Conservation (phyloP, 208 protist species). For the Leishmania guyanensis region DNA sequence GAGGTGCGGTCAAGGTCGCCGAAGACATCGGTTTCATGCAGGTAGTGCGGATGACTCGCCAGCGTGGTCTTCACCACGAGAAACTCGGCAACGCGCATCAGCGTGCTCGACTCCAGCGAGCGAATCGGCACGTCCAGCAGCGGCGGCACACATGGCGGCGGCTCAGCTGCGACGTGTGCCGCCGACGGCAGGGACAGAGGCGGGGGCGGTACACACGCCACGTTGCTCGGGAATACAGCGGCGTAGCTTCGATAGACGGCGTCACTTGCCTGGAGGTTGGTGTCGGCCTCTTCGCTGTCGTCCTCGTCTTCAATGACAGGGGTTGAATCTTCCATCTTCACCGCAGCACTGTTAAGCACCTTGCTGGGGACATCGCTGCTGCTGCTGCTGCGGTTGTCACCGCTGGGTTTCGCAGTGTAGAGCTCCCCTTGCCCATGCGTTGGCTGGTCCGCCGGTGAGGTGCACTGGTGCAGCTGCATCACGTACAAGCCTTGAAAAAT, state of each 20-base stretch:
- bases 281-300: background rate
- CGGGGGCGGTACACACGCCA: conserved; percentile 15
- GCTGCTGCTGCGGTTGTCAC: background rate
- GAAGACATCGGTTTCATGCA: conserved; percentile 36
- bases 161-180: background rate
- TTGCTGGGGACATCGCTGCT: background rate
- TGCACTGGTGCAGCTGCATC: conserved; percentile 30
- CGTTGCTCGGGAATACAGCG: conserved; percentile 14
- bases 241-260: conserved; percentile 28
- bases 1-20: conserved; percentile 35
- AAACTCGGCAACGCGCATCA: conserved; percentile 46
- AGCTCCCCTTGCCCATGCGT: background rate
- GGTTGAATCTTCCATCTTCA: background rate
- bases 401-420: background rate
- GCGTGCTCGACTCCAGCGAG: conserved; percentile 35
- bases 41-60: conserved; percentile 24
- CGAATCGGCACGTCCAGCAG: conserved; percentile 38
- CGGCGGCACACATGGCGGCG: background rate
- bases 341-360: background rate
- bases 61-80: conserved; percentile 42
- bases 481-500: conserved; percentile 55
- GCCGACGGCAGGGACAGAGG: background rate
- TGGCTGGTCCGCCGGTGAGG: background rate
- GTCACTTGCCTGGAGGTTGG: background rate
- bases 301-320: background rate